Percentiles rank a stretch among this genome's conserved stretches.
phyloP scores from a whole-genome alignment of 257 asterid genomes.

The Ophiorrhiza pumila region DNA sequence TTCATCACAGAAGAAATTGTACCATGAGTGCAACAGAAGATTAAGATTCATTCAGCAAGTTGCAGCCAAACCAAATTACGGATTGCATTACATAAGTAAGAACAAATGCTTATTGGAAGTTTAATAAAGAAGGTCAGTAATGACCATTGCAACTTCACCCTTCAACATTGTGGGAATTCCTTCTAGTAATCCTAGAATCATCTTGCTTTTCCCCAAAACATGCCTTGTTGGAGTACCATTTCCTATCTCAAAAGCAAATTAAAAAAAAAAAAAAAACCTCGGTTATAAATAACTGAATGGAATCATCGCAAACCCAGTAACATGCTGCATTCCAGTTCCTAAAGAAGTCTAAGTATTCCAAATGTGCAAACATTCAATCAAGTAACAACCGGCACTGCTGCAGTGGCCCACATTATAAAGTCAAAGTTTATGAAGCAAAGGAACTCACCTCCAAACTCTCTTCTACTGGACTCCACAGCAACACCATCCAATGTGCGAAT shows the following conservation, averaged over 20 bases:
- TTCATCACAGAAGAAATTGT: too few relatives aligned
- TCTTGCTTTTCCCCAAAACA: constrained; percentile 89
- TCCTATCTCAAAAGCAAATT: constrained; percentile 41
- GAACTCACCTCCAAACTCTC: constrained; percentile 70
- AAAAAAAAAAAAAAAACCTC: background rate
- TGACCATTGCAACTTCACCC: constrained; percentile 93
- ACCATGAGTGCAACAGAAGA: background rate
- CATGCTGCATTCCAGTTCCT: background rate
- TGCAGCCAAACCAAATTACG: background rate
- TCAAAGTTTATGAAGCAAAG: background rate
- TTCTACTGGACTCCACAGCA: constrained; percentile 74
- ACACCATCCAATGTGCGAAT: constrained; percentile 87
- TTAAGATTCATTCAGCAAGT: background rate
- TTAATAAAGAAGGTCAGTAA: constrained; percentile 9
- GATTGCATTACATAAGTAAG: background rate
- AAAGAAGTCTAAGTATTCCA: background rate
- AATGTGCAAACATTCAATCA: background rate
- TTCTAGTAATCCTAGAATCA: constrained; percentile 82
- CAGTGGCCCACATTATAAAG: background rate
- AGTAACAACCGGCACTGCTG: background rate
- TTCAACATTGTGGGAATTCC: constrained; percentile 85
- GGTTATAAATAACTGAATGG: background rate
- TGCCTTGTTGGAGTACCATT: constrained; percentile 70
- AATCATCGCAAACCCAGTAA: background rate
- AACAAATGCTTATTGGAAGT: background rate